Conservation (phyloP, 106 monocot genomes). For the Narthecium ossifragum region DNA sequence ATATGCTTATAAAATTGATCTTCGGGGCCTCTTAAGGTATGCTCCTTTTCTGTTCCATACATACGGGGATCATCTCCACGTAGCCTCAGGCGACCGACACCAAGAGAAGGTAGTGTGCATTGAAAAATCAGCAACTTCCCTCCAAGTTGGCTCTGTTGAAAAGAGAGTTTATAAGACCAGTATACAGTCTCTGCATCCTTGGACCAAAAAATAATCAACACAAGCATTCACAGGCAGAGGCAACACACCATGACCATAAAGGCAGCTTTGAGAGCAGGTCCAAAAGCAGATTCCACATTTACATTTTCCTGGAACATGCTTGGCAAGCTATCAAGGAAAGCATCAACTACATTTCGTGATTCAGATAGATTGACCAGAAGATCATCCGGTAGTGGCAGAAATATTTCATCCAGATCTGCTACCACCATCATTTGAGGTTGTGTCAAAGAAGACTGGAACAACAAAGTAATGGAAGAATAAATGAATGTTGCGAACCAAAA, state of each 20-base stretch:
- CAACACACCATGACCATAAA: constrained; percentile 92
- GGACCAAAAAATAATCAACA: neutral
- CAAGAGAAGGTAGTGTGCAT: constrained; percentile 87
- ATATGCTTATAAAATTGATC: constrained; percentile 98
- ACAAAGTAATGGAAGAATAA: constrained; percentile 19
- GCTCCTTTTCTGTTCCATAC: constrained; percentile 92
- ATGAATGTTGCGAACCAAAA: neutral
- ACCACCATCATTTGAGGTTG: constrained; percentile 99
- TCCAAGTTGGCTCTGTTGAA: constrained; percentile 79
- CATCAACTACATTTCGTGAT: constrained; percentile 85
- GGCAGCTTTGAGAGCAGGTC: constrained; percentile 94
- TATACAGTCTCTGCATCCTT: neutral
- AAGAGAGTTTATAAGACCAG: neutral
- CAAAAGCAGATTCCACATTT: constrained; percentile 92
- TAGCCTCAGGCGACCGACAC: constrained; percentile 72
- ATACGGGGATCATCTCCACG: constrained; percentile 84
- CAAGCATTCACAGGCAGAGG: neutral
- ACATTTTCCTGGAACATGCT: constrained; percentile 84
- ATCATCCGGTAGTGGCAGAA: constrained; percentile 95
- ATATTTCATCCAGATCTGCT: constrained; percentile 90
- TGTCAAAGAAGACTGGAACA: constrained; percentile 79
- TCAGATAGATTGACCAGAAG: constrained; percentile 94
- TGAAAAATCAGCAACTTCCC: constrained; percentile 90
- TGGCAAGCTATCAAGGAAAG: constrained; percentile 83
- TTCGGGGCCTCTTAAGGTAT: constrained; percentile 67